Conservation (phyloP, 2,329 filamentous ascomycete species). For the Gaeumannomyces sp. region DNA sequence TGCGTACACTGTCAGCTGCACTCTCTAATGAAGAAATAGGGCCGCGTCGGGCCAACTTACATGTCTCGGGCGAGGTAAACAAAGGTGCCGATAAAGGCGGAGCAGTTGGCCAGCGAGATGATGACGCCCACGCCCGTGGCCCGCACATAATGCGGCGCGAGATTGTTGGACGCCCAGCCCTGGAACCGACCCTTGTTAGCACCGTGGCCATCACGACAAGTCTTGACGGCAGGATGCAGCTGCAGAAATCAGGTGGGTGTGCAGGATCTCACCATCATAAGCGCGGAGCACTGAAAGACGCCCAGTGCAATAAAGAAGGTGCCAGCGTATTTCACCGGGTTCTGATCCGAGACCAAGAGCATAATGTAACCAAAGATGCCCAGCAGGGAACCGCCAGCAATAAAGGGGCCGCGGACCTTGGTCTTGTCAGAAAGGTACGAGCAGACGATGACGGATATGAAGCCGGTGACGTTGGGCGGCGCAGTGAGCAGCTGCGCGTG, state of each 20-base stretch:
- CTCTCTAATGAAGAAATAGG: background rate
- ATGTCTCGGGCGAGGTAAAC: slow-evolving; percentile 36
- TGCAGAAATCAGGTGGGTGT: background rate
- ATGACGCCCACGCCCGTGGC: slow-evolving; percentile 35
- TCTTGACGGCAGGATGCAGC: background rate
- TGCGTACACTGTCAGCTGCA: slow-evolving; percentile 11
- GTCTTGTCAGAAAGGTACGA: slow-evolving; percentile 27
- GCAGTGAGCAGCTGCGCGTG: slow-evolving; percentile 30
- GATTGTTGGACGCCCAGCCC: slow-evolving; percentile 36
- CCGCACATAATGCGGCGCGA: slow-evolving; percentile 35
- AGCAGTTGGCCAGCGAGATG: slow-evolving; percentile 34
- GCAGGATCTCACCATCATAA: slow-evolving; percentile 20
- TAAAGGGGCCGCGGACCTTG: slow-evolving; percentile 25
- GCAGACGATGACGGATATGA: slow-evolving; percentile 26
- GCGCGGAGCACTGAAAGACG: slow-evolving; percentile 22
- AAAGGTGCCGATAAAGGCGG: slow-evolving; percentile 38
- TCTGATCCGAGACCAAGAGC: slow-evolving; percentile 24
- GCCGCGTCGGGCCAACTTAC: slow-evolving; percentile 18
- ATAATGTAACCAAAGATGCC: slow-evolving; percentile 29
- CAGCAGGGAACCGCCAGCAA: slow-evolving; percentile 24
- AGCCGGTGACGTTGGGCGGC: slow-evolving; percentile 28
- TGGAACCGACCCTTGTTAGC: slow-evolving; percentile 1
- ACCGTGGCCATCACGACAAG: background rate
- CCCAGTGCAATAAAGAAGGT: slow-evolving; percentile 28
- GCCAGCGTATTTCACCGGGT: slow-evolving; percentile 28